A percentile compares a stretch with the other conserved stretches of the same genome.
Evolutionary conservation across 1,139 yeast genomes (phyloP).

Genomic region (Geotrichum australiense): DNA sequence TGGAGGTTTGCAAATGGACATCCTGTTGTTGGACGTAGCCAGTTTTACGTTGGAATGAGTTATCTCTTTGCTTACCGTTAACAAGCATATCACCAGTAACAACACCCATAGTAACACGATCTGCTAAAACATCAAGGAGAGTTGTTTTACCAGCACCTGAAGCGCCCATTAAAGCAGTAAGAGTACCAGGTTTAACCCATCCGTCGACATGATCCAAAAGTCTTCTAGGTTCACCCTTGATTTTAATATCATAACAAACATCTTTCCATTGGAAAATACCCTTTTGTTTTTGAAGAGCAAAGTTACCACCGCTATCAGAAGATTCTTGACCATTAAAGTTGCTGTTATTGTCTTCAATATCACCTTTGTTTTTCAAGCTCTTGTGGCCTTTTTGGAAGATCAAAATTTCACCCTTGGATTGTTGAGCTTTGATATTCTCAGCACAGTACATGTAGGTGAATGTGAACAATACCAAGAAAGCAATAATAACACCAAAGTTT

Average conservation of each 20-base stretch:
- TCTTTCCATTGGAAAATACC: constrained; percentile 75
- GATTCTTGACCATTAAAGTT: constrained; percentile 21
- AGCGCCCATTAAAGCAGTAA: constrained; percentile 80
- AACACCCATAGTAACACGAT: constrained; percentile 72
- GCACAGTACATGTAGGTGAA: constrained; percentile 49
- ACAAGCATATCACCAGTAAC: constrained; percentile 72
- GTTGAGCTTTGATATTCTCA: constrained; percentile 64
- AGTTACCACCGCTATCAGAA: constrained; percentile 15
- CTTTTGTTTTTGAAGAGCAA: constrained; percentile 20
- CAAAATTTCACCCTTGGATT: constrained; percentile 77
- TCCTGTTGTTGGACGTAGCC: constrained; percentile 85
- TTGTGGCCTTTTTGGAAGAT: constrained; percentile 50
- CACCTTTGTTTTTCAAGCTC: constrained; percentile 31
- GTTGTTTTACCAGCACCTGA: constrained; percentile 89
- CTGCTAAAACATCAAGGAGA: constrained; percentile 63
- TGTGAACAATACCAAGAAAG: constrained; percentile 50
- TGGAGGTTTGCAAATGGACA: constrained; percentile 63
- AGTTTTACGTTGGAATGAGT: constrained; percentile 71
- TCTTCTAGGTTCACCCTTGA: constrained; percentile 51
- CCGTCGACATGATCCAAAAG: constrained; percentile 69
- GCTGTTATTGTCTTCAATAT: constrained; percentile 22
- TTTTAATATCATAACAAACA: constrained; percentile 64
- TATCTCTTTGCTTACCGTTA: constrained; percentile 60
- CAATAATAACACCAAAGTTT: constrained; percentile 65
- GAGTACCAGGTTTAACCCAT: constrained; percentile 72